These are phyloP conservation scores for Candida pseudoviswanathii DNA, from an alignment of 1,139 yeast genomes.

Conservation along the genomic window DNA sequence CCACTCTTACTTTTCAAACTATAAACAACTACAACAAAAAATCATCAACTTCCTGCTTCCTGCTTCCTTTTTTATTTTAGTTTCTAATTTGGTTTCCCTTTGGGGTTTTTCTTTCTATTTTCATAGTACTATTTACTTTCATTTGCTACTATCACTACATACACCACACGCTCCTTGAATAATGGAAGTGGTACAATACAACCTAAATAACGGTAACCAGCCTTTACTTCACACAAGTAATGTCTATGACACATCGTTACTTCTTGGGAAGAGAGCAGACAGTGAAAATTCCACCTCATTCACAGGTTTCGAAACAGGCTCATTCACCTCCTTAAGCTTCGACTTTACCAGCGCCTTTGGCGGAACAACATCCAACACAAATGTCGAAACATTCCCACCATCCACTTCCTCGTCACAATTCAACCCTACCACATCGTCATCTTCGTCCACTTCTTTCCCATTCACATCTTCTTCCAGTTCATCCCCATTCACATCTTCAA, in stretches of 20 bases:
- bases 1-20: too few species aligned
- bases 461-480: conserved; percentile 1
- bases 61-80: too few species aligned
- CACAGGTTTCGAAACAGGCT: neutral
- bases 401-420: conserved; percentile 3
- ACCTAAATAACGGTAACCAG: neutral
- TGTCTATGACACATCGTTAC: neutral
- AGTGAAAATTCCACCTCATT: conserved; percentile 10
- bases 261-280: conserved; percentile 10
- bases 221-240: conserved; percentile 1
- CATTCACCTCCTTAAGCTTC: neutral
- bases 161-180: too few species aligned
- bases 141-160: too few species aligned
- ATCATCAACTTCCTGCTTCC: too few species aligned
- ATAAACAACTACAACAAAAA: too few species aligned
- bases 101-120: too few species aligned
- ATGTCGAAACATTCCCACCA: neutral
- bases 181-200: neutral
- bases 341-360: neutral
- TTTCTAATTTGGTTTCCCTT: too few species aligned
- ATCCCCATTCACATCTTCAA: conserved; percentile 5
- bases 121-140: too few species aligned
- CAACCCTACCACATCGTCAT: conserved; percentile 9
- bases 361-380: neutral
- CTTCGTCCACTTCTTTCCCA: conserved; percentile 1